Base-by-base conservation (phyloP, 768 basidiomycete genomes). In the Steccherinum ochraceum region DNA sequence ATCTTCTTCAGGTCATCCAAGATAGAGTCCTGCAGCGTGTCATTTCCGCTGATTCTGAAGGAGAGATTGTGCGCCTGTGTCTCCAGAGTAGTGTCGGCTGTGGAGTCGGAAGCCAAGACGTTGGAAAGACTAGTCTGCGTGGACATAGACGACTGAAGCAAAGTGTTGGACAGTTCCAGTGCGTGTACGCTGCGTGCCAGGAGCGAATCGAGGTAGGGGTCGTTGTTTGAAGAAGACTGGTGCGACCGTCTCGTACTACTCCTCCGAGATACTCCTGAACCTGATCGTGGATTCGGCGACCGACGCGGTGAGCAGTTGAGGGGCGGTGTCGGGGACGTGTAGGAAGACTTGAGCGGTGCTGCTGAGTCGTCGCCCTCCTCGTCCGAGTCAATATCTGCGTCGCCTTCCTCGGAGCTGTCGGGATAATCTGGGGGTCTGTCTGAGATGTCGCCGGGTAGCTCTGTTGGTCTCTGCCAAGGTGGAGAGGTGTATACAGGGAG, bases 121-220 rank as follows among this genome's bases (percentile, higher is more conserved):
- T 73, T 67, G 26, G 72, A 73, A 30, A 76, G 69, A 26, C 70
- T 79, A 12, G 81, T 73, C 55, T 86, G 83, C 0, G 89, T 83
- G 39, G 83, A 78, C 58, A 90, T 83, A 19, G 86, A 85, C 12
- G 80, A 82, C 61, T 88, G 83, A 43, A 93, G 71, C 11, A 92
- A 71, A 2, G 81, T 76, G 52, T 92, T 92, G 3, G 89, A 92
- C 74, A 90, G 83, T 63, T 92, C 90, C 7, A 93, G 73, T 1
- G 89, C 89, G 66, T 89, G 82, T 12, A 92, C 86, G 56, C 87
- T 89, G 55, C 89, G 81, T 52, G 81, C 86, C 1, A 92, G 75
- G 13, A 92, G 71, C n/a, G 83, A 76, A 65, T 92, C 90, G 23
- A 90, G 75, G 58, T 77, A 81, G 12, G 78, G 76, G 62, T 86